A percentile compares a stretch with the other conserved stretches of the same genome.
Conservation (phyloP, 345 rosid species). For the Corchorus olitorius region DNA sequence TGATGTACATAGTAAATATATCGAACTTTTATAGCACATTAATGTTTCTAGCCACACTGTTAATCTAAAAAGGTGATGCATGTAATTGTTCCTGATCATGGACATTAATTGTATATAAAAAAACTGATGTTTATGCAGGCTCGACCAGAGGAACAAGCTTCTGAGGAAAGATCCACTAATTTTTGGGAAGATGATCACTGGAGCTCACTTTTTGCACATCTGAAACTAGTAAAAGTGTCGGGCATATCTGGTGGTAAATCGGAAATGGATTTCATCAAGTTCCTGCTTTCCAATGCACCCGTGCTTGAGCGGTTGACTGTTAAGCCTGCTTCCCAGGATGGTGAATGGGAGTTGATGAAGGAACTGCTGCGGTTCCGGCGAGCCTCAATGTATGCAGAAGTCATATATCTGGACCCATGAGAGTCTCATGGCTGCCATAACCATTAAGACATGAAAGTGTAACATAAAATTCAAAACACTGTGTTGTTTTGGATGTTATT, state of each 20-base stretch:
- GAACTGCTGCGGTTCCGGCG: conserved; percentile 60
- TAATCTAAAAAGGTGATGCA: conserved; percentile 3
- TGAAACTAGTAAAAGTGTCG: conserved; percentile 44
- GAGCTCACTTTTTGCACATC: conserved; percentile 49
- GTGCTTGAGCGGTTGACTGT: conserved; percentile 60
- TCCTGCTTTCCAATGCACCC: conserved; percentile 61
- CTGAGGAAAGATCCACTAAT: conserved; percentile 22
- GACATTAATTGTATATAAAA: neutral
- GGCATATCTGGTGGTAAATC: conserved; percentile 48
- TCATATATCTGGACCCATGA: conserved; percentile 56
- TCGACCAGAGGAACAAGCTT: conserved; percentile 51
- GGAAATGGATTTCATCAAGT: conserved; percentile 60
- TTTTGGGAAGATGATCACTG: conserved; percentile 52
- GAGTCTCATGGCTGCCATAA: neutral
- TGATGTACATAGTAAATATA: neutral
- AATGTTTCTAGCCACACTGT: neutral
- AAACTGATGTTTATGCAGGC: conserved; percentile 39
- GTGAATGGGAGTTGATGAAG: conserved; percentile 54
- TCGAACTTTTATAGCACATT: neutral
- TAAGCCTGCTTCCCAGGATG: conserved; percentile 46
- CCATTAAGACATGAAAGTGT: neutral
- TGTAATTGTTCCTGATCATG: neutral
- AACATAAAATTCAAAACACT: neutral
- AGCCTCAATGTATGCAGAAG: conserved; percentile 55
- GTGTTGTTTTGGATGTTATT: neutral